Conservation (phyloP, 2,329 filamentous ascomycete genomes). For the Aspergillus chevalieri region DNA sequence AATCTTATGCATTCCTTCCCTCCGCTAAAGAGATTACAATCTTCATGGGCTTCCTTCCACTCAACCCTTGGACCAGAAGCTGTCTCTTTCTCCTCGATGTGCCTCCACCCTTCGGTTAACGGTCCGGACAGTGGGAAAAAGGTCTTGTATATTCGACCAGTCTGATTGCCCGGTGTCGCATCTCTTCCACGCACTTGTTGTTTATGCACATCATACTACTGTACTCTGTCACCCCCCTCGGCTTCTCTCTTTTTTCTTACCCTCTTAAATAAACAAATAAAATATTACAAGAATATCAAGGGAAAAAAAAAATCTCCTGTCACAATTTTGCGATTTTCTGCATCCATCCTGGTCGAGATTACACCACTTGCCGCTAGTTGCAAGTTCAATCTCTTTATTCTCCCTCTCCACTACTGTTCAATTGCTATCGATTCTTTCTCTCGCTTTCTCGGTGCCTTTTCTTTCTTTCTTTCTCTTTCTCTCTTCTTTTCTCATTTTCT, state of each 20-base stretch:
- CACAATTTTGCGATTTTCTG: conserved; percentile 24
- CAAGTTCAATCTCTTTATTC: conserved; percentile 26
- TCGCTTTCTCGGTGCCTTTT: conserved; percentile 2
- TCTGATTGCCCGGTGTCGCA: background rate
- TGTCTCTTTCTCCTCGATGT: background rate
- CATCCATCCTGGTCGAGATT: conserved; percentile 34
- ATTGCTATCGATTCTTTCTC: conserved; percentile 12
- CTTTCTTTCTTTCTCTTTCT: conserved; percentile 8
- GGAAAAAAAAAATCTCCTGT: conserved; percentile 5
- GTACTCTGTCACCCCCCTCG: background rate
- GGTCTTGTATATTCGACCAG: background rate
- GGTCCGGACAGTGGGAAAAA: background rate
- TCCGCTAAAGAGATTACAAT: background rate
- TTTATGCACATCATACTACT: conserved; percentile 17
- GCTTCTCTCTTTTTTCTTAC: conserved; percentile 6
- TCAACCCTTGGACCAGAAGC: too few species aligned
- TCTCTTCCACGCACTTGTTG: conserved; percentile 12
- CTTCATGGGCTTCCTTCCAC: background rate
- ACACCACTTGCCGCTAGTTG: conserved; percentile 34
- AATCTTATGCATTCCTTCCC: background rate
- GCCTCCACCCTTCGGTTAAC: background rate
- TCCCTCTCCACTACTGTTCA: conserved; percentile 14
- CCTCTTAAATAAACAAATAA: background rate
- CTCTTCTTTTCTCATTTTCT: conserved; percentile 7
- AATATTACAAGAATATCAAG: too few species aligned